Evolutionary conservation across 192 early-diverging fungal species (phyloP), one percentile per base, ranked within the genome.

Genomic region (Coemansia sp.): DNA sequence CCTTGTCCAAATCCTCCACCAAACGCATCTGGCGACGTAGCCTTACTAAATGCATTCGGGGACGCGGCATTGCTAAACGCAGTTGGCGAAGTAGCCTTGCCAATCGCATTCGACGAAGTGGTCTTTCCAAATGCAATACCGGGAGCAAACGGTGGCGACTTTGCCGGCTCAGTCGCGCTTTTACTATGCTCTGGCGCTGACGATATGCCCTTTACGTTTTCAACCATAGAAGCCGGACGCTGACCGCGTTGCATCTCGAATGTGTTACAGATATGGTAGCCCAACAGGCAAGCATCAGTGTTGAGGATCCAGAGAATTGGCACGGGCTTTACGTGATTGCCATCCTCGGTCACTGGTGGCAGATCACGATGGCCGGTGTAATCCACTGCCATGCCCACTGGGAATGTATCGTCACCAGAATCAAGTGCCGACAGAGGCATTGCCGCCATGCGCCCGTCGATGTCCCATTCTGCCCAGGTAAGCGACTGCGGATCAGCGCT

Each of bases 291-390:
- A 0, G 83, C 90, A 38, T 85, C 83, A 21, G 85, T 85, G 59
- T 84, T 92, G n/a, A 89, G 82, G 9, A 87, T 83, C 65, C 86
- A 90, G 22, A 94, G 27, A 14, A 92, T 83, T 1, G 93, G 93
- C 9, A 84, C 85, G 9, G 93, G 85, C 1, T 68, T 58, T 0
- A 88, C 73, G 6, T 61, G 53, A 5, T 63, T 77, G 8, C 84
- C 85, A 54, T 84, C 84, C 18, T 85, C 79, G 14, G 82, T 78
- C 5, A 82, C 48, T 0, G 88, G 82, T 14, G 82, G 76, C 21
- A 93, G 53, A 5, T 61, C 61, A 8, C 82, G 82, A n/a, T 71
- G 78, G 26, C 81, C 74, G 22, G 90, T 86, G 56, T 88, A 86
- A 76, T 96, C 94, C 44, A 94, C 25, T 10, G 85, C 92, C 49